Evolutionary conservation across 495 filamentous ascomycete genomes (phyloP), one percentile per base, ranked within the genome.

Genomic region (Daldinia loculata): DNA sequence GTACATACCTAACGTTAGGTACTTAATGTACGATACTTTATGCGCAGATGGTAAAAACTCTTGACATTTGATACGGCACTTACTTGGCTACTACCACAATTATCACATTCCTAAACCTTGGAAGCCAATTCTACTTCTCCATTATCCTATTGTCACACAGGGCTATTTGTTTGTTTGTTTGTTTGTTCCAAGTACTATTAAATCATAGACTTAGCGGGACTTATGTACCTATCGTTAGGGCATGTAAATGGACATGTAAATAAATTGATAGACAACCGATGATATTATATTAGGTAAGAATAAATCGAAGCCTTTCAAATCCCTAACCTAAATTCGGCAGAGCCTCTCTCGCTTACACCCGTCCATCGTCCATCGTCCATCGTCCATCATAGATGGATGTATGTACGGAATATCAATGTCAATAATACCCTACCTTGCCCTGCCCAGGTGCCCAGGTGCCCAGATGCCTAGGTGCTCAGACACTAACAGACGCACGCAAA

Each of bases 51-150:
- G 15, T 56, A 24, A 22, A 17, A 34, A 36, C 26, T 56, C 67
- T 32, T 58, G 68, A 41, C 41, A n/a, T 26, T 63, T 48, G 24
- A 22, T 70, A 65, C 61, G 67, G 61, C 61, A 65, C 15, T 29
- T 29, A 29, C 27, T 56, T 66, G 15, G 12, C 24, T 36, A 51
- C 29, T 45, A 50, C 48, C n/a, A 43, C 12, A 19, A 12, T 34
- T 61, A 56, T 51, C 53, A 69, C 43, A 22, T 24, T 48, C 24
- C 9, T 48, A 11, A 48, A 48, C 67, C 61, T 61, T 64, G 69
- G 61, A 68, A 50, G 64, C 55, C 32, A n/a, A 51, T 51, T 26
- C 29, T 43, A 22, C 30, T 63, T 41, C 24, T 24, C 7, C 43
- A 24, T 48, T 22, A 19, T 48, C 43, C 17, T 6, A 48, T 48